Base-by-base conservation (phyloP, 2,329 filamentous ascomycete genomes). In the Pseudocercospora cruenta region DNA sequence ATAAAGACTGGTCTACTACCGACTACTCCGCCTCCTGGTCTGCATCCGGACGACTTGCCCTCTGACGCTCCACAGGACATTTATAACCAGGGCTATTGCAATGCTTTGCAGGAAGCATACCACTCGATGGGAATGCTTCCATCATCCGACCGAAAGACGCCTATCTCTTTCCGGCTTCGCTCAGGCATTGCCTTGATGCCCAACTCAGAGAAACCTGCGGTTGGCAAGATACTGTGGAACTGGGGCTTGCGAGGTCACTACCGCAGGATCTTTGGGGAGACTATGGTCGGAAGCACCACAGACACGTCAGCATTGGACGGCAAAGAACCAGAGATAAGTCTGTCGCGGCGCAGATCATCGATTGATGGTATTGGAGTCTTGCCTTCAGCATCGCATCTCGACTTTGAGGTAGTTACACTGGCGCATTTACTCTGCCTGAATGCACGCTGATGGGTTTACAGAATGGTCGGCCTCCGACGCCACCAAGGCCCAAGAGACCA, bases 41-140 rank as follows among this genome's bases (percentile, higher is more conserved):
- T 60, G 39, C 24, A 28, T 19, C 47, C 26, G 21, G 26, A 16
- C 47, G n/a, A 33, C 22, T 10, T 54, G 14, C 21, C 24, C 28
- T 14, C 51, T 16, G 51, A 45, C n/a, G 21, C 36, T 36, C n/a
- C 33, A 39, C 47, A 31, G n/a, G 53, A 57, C 26, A 36, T 49
- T 9, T 49, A 63, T 24, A 64, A 64, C 19, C 55, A 54, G 43
- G 31, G n/a, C 24, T 64, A 51, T 26, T 45, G 36, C 16, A 53
- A 54, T 24, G 57, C 62, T 24, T 39, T 59, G 24, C 55, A 64
- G 36, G 62, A 64, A 26, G 55, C 62, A 21, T 64, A 64, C 31
- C 26, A 64, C 16, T 21, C 28, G 12, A 19, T 21, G 28, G 31
- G 19, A 10, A 39, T 58, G 26, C 31, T 58, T 28, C n/a, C 55